These are phyloP conservation scores for Fusarium xylarioides DNA, from an alignment of 2,329 filamentous ascomycete genomes.

Conservation along the genomic window DNA sequence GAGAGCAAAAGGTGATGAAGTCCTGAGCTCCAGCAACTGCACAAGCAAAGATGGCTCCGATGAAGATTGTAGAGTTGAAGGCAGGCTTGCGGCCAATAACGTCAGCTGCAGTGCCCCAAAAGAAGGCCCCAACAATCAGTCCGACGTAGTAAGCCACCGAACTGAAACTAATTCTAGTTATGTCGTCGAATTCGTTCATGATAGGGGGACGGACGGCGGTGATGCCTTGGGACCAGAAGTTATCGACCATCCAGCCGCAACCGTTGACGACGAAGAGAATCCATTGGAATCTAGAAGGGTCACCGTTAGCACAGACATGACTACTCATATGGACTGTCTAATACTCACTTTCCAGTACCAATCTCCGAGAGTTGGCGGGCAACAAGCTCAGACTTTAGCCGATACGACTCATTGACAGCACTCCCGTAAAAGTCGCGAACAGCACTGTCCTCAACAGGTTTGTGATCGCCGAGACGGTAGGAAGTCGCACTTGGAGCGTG, in stretches of 20 bases:
- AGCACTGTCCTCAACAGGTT: not conserved
- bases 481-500: not conserved
- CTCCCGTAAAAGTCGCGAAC: not conserved
- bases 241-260: constrained; percentile 54
- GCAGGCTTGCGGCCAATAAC: constrained; percentile 54
- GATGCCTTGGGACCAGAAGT: constrained; percentile 50
- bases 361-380: not conserved
- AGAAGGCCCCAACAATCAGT: constrained; percentile 55
- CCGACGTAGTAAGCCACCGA: constrained; percentile 52
- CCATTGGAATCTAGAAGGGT: constrained; percentile 50
- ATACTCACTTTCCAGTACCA: not conserved
- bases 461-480: not conserved
- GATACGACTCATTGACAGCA: constrained; percentile 2
- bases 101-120: constrained; percentile 55
- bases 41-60: constrained; percentile 64
- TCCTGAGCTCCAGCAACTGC: constrained; percentile 65
- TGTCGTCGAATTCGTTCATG: constrained; percentile 48
- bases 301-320: accelerated
- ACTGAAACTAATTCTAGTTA: constrained; percentile 44
- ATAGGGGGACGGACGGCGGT: constrained; percentile 46
- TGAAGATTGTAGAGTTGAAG: constrained; percentile 56
- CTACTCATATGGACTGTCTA: accelerated
- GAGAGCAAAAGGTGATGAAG: constrained; percentile 63
- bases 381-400: not conserved
- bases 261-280: constrained; percentile 57